A percentile compares a stretch with the other conserved stretches of the same genome.
Conservation (phyloP, 2,329 filamentous ascomycete species). For the Diaporthe sp. region DNA sequence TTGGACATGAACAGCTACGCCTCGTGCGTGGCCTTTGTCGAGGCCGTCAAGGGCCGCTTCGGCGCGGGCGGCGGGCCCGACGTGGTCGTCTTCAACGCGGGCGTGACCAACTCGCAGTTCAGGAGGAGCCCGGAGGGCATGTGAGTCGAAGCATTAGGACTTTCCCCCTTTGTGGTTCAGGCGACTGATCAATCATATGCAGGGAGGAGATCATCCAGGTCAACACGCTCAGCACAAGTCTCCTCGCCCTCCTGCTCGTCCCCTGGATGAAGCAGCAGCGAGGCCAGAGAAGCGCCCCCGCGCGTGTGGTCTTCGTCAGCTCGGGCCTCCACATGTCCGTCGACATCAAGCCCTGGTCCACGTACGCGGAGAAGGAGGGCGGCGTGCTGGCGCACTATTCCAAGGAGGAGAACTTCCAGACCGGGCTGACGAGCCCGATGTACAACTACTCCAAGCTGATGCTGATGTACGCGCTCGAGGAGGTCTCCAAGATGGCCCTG, state of each 20-base stretch:
- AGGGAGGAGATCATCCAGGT: constrained; percentile 68
- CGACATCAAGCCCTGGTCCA: constrained; percentile 43
- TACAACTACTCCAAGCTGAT: constrained; percentile 46
- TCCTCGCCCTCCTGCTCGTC: constrained; percentile 66
- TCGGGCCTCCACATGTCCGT: constrained; percentile 42
- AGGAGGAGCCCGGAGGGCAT: constrained; percentile 45
- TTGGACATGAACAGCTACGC: constrained; percentile 46
- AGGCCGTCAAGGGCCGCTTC: constrained; percentile 42
- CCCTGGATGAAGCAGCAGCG: constrained; percentile 54
- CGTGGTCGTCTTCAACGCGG: constrained; percentile 46
- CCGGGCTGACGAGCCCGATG: constrained; percentile 37
- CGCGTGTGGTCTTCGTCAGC: constrained; percentile 45
- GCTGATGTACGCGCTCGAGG: constrained; percentile 42
- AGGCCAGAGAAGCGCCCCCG: constrained; percentile 41
- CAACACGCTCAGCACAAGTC: constrained; percentile 68
- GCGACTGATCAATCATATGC: too few relatives aligned
- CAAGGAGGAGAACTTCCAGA: constrained; percentile 45
- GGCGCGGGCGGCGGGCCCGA: constrained; percentile 43
- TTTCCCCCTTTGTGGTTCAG: too few relatives aligned
- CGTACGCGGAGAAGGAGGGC: constrained; percentile 29
- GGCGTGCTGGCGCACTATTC: constrained; percentile 45
- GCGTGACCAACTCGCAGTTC: constrained; percentile 42
- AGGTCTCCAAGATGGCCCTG: constrained; percentile 42
- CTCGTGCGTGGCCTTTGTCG: constrained; percentile 43
- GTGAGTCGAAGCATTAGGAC: too few relatives aligned